Evolutionary conservation across 179 eudicot genomes (phyloP), one percentile per base, ranked within the genome.

Genomic region (Silene vulgaris): DNA sequence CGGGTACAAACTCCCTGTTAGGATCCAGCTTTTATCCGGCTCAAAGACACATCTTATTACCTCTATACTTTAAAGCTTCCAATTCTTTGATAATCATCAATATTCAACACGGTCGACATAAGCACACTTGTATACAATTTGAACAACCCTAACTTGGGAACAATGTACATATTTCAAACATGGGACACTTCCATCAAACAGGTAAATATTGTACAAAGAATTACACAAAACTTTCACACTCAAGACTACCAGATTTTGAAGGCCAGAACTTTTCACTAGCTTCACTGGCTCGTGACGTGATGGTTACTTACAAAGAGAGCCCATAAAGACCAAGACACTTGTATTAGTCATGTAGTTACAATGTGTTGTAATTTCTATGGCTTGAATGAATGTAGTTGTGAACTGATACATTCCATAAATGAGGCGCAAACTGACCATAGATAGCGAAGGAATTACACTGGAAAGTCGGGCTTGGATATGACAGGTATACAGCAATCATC

Each of bases 401-500:
- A 75, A 69, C 21, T 50, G 71, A 73, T 43, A 40, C 12, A 61
- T 26, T 48, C 52, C 72, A 37, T 20, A 57, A 19, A 69, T 6
- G 61, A 40, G 69, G 65, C 13, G 73, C 54, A 56, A 71, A 67
- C 69, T 67, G 20, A 68, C 28, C 77, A 29, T 71, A 52, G 35
- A 28, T 40, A 62, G 66, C 35, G 73, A 67, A 72, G 37, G 73
- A 66, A 75, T 68, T 77, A 77, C 72, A 73, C 81, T 73, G 35
- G 61, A 5, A 67, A 29, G 35, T 66, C 78, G 57, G 23, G 57
- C 65, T 89, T 83, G 68, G 82, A 74, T 87, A 83, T 82, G 23
- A 81, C 60, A 59, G 89, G 90, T 80, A 83, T 72, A 69, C 84
- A 83, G 74, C 84, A 86, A 76, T 91, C 98, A 77, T 92, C 91